Base-by-base conservation (phyloP, 2,329 filamentous ascomycete genomes). In the Colletotrichum sp. region DNA sequence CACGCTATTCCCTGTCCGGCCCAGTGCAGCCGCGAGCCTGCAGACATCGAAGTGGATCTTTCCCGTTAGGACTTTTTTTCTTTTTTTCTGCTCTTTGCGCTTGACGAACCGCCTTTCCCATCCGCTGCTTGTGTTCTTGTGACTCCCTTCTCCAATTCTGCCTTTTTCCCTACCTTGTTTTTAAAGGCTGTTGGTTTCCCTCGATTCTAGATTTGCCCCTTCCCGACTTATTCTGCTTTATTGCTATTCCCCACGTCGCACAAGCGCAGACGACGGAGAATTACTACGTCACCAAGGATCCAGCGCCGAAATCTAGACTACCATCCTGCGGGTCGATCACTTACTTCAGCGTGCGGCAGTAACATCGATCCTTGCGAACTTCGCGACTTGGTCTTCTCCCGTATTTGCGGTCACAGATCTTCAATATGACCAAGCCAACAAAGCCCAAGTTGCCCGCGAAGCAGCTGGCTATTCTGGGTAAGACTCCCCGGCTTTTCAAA, bases 391-490 rank as follows among this genome's bases (percentile, higher is more conserved):
- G 12, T n/a, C 36, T 10, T 55, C 39, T 22, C 32, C 9, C 10
- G 8, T 8, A 7, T 9, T 48, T 15, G n/a, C 34, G 12, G 28
- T 64, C 18, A n/a, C 18, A 36, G n/a, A 48, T 79, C 78, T 68
- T 70, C 60, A 77, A 69, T 59, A 74, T 80, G 79, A 16, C 72
- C 57, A 78, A 76, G 69, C 78, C 80, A 74, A 79, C 79, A 71
- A 84, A 83, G 78, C 90, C 92, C 30, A 94, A 92, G 87, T 89
- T 97, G 88, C 95, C 95, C 1, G 88, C 91, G 57, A 91, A 93
- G 89, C 95, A 98, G 86, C 88, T 98, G 81, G 87, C 92, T 59
- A 96, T 98, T 82, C 86, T 98, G 78, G 93, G 94, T 96, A 89
- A 88, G 90, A 82, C 79, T 75, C 32, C 57, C 73, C 68, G 72